phyloP scores from a whole-genome alignment of 805 yeast genomes.

The Komagataella ulmi region DNA sequence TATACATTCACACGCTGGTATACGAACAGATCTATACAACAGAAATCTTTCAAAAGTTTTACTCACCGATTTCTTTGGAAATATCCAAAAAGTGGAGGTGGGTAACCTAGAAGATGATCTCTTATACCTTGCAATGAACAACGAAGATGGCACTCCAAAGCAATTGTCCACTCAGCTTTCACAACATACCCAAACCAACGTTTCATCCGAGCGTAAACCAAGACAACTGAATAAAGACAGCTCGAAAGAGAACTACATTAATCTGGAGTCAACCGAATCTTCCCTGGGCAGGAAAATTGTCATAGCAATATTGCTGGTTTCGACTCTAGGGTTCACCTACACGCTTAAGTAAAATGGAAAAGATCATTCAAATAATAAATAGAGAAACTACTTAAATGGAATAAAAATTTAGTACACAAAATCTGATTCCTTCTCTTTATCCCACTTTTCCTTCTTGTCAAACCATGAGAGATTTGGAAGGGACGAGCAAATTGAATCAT shows the following conservation, averaged over 20 bases:
- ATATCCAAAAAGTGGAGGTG: constrained; percentile 67
- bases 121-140: constrained; percentile 22
- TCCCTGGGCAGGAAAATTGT: not conserved
- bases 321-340: not conserved
- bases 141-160: constrained; percentile 11
- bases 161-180: not conserved
- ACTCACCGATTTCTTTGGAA: constrained; percentile 91
- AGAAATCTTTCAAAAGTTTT: constrained; percentile 56
- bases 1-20: constrained; percentile 90
- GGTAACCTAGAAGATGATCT: constrained; percentile 36
- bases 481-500: not conserved
- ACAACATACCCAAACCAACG: not conserved
- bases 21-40: constrained; percentile 64
- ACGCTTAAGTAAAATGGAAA: not conserved
- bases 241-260: not conserved
- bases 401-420: not conserved
- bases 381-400: not conserved
- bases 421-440: not conserved
- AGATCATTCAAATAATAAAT: not conserved
- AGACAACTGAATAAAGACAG: not conserved
- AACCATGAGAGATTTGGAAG: not conserved
- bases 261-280: not conserved
- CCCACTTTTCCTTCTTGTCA: not conserved
- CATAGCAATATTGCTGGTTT: not conserved
- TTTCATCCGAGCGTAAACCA: not conserved